phyloP scores from a whole-genome alignment of 2,329 filamentous ascomycete genomes.

The Amauroascus verrucosus region DNA sequence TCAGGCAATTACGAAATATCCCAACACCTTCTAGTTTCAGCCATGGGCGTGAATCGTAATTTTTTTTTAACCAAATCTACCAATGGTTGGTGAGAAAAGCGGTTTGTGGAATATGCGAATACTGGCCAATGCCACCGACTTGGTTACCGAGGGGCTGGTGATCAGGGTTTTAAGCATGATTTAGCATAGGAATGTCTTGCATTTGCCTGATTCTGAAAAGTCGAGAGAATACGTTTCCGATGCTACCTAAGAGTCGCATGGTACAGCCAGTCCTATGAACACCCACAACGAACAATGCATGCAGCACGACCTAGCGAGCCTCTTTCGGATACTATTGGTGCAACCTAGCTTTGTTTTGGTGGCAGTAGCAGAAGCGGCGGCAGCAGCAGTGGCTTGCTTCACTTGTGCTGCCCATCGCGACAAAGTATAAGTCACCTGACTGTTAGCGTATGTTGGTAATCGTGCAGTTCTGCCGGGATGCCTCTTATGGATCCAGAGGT shows the following conservation, averaged over 20 bases:
- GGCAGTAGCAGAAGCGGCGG: background rate
- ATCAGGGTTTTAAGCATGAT: slow-evolving; percentile 9
- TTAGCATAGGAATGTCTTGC: background rate
- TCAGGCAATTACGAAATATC: background rate
- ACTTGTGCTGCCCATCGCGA: background rate
- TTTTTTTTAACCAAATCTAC: slow-evolving; percentile 2
- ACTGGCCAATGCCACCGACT: slow-evolving; percentile 1
- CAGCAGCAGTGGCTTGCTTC: too few species aligned
- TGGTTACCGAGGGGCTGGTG: background rate
- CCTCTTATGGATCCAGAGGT: background rate
- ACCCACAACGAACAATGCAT: background rate
- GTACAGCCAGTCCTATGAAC: background rate
- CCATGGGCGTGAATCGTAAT: background rate
- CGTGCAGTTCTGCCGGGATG: slow-evolving; percentile 5
- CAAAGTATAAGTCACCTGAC: slow-evolving; percentile 7
- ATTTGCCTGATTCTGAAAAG: background rate
- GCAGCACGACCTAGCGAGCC: background rate
- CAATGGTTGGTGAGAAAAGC: background rate
- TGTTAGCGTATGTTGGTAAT: slow-evolving; percentile 5
- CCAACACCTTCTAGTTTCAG: background rate
- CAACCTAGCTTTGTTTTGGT: background rate
- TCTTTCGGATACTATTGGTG: background rate
- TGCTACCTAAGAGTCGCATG: background rate
- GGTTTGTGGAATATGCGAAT: slow-evolving; percentile 5
- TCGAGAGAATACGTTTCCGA: background rate